Evolutionary conservation across 768 basidiomycete species (phyloP).

Genomic region (Collybia sordida): DNA sequence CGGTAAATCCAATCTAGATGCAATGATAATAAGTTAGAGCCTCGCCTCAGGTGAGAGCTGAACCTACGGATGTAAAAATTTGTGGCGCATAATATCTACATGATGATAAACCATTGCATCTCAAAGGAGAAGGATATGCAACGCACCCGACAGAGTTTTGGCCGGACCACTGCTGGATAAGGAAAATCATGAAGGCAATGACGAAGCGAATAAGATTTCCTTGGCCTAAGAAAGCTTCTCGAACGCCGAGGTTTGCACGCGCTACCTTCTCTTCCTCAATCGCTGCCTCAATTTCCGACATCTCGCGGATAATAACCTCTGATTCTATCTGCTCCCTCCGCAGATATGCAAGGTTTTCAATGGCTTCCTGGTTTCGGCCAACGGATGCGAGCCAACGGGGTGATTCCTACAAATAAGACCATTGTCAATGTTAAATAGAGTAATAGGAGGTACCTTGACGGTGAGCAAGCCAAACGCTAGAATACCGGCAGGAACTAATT

Average conservation of each 20-base stretch:
- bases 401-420: constrained; percentile 49
- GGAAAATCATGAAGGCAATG: constrained; percentile 78
- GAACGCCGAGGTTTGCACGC: constrained; percentile 60
- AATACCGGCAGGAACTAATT: constrained; percentile 74
- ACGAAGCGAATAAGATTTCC: constrained; percentile 82
- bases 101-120: no score
- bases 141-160: constrained; percentile 73
- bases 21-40: no score
- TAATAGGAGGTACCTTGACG: constrained; percentile 42
- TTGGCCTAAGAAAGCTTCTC: constrained; percentile 77
- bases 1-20: constrained; percentile 59
- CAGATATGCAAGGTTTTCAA: constrained; percentile 62
- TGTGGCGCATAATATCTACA: constrained; percentile 70
- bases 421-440: not conserved
- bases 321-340: constrained; percentile 45
- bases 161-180: constrained; percentile 83
- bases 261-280: constrained; percentile 72
- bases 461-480: constrained; percentile 71
- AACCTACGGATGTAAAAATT: constrained; percentile 56
- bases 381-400: constrained; percentile 77
- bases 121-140: not conserved
- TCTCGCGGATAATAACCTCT: constrained; percentile 54
- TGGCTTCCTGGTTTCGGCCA: constrained; percentile 51
- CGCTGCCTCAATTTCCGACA: constrained; percentile 81
- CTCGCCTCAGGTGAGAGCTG: not conserved